Evolutionary conservation across 768 basidiomycete species (phyloP), one percentile per base, ranked within the genome.

Genomic region (Pulveroboletus sp.): DNA sequence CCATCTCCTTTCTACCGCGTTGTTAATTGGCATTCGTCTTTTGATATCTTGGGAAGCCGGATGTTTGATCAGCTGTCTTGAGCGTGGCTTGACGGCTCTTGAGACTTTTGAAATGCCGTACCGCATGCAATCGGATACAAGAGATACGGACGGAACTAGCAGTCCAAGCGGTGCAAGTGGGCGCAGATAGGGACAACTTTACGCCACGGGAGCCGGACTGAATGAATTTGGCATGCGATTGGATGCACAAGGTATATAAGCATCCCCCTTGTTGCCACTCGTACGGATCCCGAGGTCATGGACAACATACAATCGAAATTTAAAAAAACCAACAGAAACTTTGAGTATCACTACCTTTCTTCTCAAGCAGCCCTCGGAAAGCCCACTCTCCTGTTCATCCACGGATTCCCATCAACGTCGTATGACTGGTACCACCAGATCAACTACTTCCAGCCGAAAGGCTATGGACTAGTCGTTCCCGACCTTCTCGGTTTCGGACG

Each of bases 401-500:
- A 77, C 47, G 75, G 76, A 10, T 78, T 74, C 43, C 76, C 74
- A 1, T 71, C 72, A 0, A 69, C 69, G 2, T 69, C 73, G 8
- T 57, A 68, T 41, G 73, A 72, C 49, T 79, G 78, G 77, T 64
- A 67, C 37, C 56, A 64, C 33, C 71, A 75, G 43, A 66, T 75
- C 47, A 52, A 63, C 43, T 66, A 67, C 59, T 69, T 79, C 58
- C 47, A 62, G 37, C 57, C 62, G 27, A 60, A 61, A 47, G 77
- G 77, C 21, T 76, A 72, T 39, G 72, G 75, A 11, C 27, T 77
- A 12, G 58, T 80, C 43, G 72, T 68, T 14, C 77, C 77, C 0
- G 78, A 79, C 56, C 69, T 76, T 55, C 69, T 79, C 12, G 77
- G 78, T 6, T 71, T 67, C 32, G 77, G 75, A 14, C 69, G 58